Evolutionary conservation across 2,329 filamentous ascomycete genomes (phyloP).

Genomic region (Plectosphaerella plurivora): DNA sequence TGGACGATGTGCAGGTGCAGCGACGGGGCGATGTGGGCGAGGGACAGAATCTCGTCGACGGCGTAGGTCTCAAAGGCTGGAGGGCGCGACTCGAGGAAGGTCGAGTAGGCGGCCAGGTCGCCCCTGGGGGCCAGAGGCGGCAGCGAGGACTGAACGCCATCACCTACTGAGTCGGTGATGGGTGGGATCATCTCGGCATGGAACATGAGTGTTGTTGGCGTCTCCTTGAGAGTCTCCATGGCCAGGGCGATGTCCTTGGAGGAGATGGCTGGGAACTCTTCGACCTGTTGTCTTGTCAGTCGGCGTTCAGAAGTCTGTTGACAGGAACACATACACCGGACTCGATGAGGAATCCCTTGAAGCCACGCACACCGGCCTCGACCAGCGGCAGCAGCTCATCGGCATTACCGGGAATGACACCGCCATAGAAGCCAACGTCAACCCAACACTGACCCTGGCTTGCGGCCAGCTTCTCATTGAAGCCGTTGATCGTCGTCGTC

Average conservation of each 20-base stretch:
- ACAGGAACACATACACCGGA: conserved; percentile 65
- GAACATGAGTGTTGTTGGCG: conserved; percentile 94
- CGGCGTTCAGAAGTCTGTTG: neutral
- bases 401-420: conserved; percentile 86
- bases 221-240: conserved; percentile 74
- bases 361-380: conserved; percentile 81
- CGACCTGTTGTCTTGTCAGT: conserved; percentile 53
- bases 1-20: conserved; percentile 92
- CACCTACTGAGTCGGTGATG: conserved; percentile 72
- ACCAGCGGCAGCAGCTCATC: conserved; percentile 75
- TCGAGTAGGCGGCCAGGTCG: conserved; percentile 73
- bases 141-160: conserved; percentile 65
- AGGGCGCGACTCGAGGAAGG: conserved; percentile 87
- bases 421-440: conserved; percentile 97
- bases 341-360: conserved; percentile 97
- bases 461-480: conserved; percentile 81
- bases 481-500: conserved; percentile 79
- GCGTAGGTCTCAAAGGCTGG: conserved; percentile 89
- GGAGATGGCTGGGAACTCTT: conserved; percentile 92
- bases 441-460: conserved; percentile 91
- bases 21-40: conserved; percentile 74
- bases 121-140: conserved; percentile 69
- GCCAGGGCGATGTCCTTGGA: conserved; percentile 72
- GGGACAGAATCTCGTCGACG: conserved; percentile 76
- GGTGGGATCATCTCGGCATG: conserved; percentile 98